Base-by-base conservation (phyloP, 768 basidiomycete genomes). In the Cytidiella melzeri region DNA sequence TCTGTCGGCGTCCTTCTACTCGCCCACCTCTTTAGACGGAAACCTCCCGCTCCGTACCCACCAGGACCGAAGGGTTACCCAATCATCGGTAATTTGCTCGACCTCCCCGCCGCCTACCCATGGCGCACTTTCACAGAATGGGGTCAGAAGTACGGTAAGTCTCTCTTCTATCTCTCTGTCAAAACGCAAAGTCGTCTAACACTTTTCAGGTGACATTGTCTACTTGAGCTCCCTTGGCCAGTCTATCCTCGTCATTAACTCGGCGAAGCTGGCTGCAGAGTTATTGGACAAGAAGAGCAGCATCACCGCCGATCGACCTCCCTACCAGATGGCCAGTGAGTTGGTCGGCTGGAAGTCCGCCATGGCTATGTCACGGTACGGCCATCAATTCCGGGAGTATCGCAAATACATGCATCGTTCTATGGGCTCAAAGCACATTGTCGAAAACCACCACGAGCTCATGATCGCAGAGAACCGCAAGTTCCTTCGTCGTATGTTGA, bases 401-500 rank as follows among this genome's bases (percentile, higher is more conserved):
- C 53, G 64, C 27, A 53, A 58, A 11, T 48, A 60, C 36, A 44
- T 58, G 28, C 55, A 47, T 50, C 48, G 54, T 26, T 38, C 55
- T 20, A 49, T 63, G 23, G 58, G 62, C 18, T 62, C 57, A 38
- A 45, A 46, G 19, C 56, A 57, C 20, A 53, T 58, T 20, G 58
- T 64, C 19, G 47, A 51, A 41, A 45, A 57, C 5, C 65, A 67
- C 50, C 52, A 54, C 12, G 54, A 56, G 12, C 54, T 67, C 28
- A 59, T 67, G 37, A 62, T 65, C 41, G 39, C 51, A 30, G 67
- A 70, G 53, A 63, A 63, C 1, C 55, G 52, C 5, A 50, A 60
- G 26, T 58, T 73, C 24, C 54, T 69, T n/a, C 43, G 55, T 10
- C 63, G 63, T 9, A 40, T 73, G 5, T 45, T 64, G 10, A 48